These are phyloP conservation scores for Solanum clarkiae DNA, from an alignment of 257 asterid species.

Conservation along the genomic window DNA sequence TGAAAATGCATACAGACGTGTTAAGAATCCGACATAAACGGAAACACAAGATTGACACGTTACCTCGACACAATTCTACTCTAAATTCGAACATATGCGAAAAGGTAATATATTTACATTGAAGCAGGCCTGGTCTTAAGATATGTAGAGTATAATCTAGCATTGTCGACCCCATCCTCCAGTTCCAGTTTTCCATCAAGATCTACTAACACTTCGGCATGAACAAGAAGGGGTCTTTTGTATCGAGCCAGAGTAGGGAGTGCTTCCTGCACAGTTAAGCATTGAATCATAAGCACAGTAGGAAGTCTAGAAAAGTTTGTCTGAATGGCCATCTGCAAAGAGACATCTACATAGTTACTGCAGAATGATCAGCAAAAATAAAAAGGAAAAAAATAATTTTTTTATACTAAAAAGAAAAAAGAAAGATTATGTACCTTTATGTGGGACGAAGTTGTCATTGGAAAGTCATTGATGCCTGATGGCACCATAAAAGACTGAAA, in stretches of 20 bases:
- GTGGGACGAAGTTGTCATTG: conserved; percentile 82
- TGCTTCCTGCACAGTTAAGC: conserved; percentile 40
- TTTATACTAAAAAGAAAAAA: background rate
- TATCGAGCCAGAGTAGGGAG: conserved; percentile 68
- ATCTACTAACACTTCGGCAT: conserved; percentile 65
- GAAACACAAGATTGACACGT: background rate
- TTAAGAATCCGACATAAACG: background rate
- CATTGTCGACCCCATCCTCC: conserved; percentile 20
- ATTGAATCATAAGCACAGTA: background rate
- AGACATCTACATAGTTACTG: background rate
- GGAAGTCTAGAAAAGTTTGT: background rate
- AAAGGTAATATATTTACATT: conserved; percentile 23
- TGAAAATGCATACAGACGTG: background rate
- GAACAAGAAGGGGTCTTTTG: conserved; percentile 81
- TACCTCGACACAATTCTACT: background rate
- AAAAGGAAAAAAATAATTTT: background rate
- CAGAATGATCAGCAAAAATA: background rate
- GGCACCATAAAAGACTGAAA: conserved; percentile 96
- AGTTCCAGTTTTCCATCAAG: conserved; percentile 15
- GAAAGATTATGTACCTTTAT: conserved; percentile 47
- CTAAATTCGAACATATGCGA: background rate
- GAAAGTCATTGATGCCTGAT: conserved; percentile 93
- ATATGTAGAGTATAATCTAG: conserved; percentile 73
- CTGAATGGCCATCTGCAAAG: background rate
- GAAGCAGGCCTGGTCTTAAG: conserved; percentile 86